Percentiles rank a stretch among this genome's conserved stretches.
phyloP scores from a whole-genome alignment of 2,329 filamentous ascomycete species.

The Ophiostoma sp. region DNA sequence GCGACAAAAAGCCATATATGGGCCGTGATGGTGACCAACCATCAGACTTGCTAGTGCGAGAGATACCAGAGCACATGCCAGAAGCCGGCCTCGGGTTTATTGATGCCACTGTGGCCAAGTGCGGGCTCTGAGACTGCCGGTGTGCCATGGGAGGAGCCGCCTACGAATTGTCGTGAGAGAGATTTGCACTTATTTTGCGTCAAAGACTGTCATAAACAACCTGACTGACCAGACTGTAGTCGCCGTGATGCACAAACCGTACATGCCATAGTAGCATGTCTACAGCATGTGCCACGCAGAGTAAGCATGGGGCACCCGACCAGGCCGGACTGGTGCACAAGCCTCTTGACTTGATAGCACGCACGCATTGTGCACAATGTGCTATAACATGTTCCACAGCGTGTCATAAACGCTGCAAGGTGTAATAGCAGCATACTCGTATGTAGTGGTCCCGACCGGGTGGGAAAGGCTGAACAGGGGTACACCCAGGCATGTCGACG shows the following conservation, averaged over 20 bases:
- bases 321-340: not conserved
- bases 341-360: not conserved
- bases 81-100: not conserved
- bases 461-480: slow-evolving; percentile 8
- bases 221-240: too few species aligned
- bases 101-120: not conserved
- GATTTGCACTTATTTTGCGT: too few species aligned
- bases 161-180: not conserved
- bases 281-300: too few species aligned
- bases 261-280: too few species aligned
- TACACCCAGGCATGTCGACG: not conserved
- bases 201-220: too few species aligned
- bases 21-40: not conserved
- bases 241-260: too few species aligned
- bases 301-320: too few species aligned
- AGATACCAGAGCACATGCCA: not conserved
- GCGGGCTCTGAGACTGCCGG: not conserved
- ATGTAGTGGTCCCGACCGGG: not conserved
- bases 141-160: not conserved
- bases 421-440: not conserved
- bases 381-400: not conserved
- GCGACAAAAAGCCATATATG: not conserved
- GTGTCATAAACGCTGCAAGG: not conserved
- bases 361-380: not conserved
- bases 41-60: not conserved